These are phyloP conservation scores for Medicago ruthenica DNA, from an alignment of 306 rosid genomes.

Conservation along the genomic window DNA sequence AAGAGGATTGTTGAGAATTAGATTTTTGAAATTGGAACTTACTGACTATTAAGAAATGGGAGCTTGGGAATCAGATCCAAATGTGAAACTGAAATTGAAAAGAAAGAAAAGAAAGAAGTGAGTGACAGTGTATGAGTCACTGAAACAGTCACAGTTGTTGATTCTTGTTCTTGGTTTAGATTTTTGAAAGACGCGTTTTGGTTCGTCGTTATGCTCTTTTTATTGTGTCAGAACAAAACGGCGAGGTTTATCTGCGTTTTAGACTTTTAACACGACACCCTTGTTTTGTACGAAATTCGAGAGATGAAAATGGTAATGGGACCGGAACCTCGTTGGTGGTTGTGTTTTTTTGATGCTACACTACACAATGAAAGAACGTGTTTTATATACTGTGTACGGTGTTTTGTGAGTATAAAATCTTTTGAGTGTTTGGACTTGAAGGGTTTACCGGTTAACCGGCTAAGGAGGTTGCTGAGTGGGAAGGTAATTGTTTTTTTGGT, in stretches of 20 bases:
- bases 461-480: slow-evolving; percentile 18
- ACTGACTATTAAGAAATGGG: slow-evolving; percentile 30
- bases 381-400: slow-evolving; percentile 45
- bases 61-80: slow-evolving; percentile 45
- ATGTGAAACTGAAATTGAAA: background rate
- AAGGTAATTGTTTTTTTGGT: background rate
- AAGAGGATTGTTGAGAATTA: no score
- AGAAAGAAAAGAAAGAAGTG: background rate
- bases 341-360: background rate
- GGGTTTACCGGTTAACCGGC: slow-evolving; percentile 40
- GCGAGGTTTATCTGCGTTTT: slow-evolving; percentile 38
- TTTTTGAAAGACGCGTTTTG: slow-evolving; percentile 57
- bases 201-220: slow-evolving; percentile 49
- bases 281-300: slow-evolving; percentile 26
- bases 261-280: background rate
- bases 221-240: slow-evolving; percentile 26
- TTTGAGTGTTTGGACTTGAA: slow-evolving; percentile 34
- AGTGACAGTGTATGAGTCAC: slow-evolving; percentile 21
- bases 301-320: slow-evolving; percentile 17
- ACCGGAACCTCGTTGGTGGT: slow-evolving; percentile 31
- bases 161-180: background rate
- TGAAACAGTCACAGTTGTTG: background rate
- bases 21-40: background rate
- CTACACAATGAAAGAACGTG: slow-evolving; percentile 2
- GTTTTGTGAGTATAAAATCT: background rate